Evolutionary conservation across 176 grass and related monocot genomes (phyloP).

Genomic region (Rhynchospora tenuis): DNA sequence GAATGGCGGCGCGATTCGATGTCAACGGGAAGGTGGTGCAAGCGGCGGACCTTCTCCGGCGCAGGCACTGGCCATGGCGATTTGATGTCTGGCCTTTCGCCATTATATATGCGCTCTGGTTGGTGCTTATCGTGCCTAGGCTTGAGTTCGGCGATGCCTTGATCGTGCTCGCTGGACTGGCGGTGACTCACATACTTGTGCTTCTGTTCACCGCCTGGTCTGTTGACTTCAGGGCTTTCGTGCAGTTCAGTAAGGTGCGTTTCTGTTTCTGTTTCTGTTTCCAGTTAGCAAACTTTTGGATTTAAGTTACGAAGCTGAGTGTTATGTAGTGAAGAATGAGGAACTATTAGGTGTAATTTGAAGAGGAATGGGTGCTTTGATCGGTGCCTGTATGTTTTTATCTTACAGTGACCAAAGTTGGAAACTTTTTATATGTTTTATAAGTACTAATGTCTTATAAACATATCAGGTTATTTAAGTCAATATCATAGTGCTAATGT

Average conservation of each 20-base stretch:
- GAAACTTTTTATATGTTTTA: neutral
- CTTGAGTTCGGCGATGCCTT: conserved; percentile 80
- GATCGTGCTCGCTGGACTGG: conserved; percentile 58
- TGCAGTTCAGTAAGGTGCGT: conserved; percentile 78
- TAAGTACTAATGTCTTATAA: neutral
- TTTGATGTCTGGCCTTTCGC: conserved; percentile 93
- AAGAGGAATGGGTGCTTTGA: neutral
- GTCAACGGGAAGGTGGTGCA: conserved; percentile 94
- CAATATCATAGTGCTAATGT: neutral
- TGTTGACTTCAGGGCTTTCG: conserved; percentile 80
- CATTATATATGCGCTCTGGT: conserved; percentile 66
- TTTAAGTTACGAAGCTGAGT: neutral
- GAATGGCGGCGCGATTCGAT: conserved; percentile 74
- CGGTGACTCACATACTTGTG: conserved; percentile 57
- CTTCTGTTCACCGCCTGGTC: conserved; percentile 94
- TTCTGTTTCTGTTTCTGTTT: neutral
- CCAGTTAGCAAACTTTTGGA: neutral
- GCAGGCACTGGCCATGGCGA: conserved; percentile 73
- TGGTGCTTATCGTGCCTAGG: conserved; percentile 61
- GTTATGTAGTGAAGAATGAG: neutral
- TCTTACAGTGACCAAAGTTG: neutral
- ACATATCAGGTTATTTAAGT: neutral
- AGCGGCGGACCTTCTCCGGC: conserved; percentile 72
- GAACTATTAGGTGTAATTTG: neutral
- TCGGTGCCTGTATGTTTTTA: neutral